Conservation (phyloP, 2,329 filamentous ascomycete genomes). For the Didymosphaeria variabile region DNA sequence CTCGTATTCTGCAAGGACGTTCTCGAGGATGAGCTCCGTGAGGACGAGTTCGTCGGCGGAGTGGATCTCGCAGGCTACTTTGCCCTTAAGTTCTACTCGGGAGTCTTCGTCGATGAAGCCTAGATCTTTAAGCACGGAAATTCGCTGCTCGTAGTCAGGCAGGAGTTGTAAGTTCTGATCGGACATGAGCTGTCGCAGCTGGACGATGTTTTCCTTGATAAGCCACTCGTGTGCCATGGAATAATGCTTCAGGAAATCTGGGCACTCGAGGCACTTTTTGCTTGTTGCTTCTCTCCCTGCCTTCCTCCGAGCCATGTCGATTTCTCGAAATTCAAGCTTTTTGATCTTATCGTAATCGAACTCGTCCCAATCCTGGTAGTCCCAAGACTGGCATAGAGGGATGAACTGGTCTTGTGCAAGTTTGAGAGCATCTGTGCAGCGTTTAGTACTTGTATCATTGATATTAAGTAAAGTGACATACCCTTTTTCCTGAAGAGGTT, state of each 20-base stretch:
- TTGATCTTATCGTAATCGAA: slow-evolving; percentile 83
- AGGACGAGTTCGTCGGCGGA: slow-evolving; percentile 96
- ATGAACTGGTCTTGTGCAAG: slow-evolving; percentile 74
- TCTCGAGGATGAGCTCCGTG: slow-evolving; percentile 95
- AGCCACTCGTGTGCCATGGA: slow-evolving; percentile 97
- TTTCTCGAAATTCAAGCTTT: slow-evolving; percentile 81
- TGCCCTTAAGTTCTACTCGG: slow-evolving; percentile 94
- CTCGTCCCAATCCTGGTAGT: slow-evolving; percentile 80
- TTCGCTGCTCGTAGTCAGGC: slow-evolving; percentile 95
- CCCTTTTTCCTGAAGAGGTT: slow-evolving; percentile 60
- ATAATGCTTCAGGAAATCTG: slow-evolving; percentile 88
- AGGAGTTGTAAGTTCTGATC: slow-evolving; percentile 96
- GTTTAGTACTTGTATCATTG: slow-evolving; percentile 21
- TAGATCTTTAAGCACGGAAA: slow-evolving; percentile 89
- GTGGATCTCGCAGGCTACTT: slow-evolving; percentile 98
- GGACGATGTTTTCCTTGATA: slow-evolving; percentile 90
- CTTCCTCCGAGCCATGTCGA: slow-evolving; percentile 75
- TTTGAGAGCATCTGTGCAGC: slow-evolving; percentile 56
- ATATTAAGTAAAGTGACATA: slow-evolving; percentile 48
- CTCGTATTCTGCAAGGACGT: slow-evolving; percentile 93
- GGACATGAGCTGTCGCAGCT: slow-evolving; percentile 87
- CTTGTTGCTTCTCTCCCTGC: slow-evolving; percentile 70
- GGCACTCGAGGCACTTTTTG: slow-evolving; percentile 74
- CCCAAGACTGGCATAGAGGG: slow-evolving; percentile 77
- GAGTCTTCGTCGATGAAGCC: slow-evolving; percentile 88